A percentile compares a stretch with the other conserved stretches of the same genome.
phyloP scores from a whole-genome alignment of 169 alveolate genomes.

The Miamiensis avidus region DNA sequence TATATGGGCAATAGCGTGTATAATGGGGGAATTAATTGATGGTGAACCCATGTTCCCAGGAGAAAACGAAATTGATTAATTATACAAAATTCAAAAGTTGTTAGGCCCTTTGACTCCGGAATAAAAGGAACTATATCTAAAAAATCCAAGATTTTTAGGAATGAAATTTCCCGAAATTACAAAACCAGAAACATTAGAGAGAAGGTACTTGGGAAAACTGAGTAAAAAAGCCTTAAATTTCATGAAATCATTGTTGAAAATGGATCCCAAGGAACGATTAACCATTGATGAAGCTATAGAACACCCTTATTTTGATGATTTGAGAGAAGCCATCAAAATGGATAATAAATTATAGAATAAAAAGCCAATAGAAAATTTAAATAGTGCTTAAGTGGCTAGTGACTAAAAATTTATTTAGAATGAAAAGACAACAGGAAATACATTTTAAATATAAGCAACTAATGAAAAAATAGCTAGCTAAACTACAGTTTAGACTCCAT shows the following conservation, averaged over 20 bases:
- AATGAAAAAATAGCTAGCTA: too few species aligned
- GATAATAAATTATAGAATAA: too few species aligned
- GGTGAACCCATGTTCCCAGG: constrained; percentile 79
- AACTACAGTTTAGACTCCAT: too few species aligned
- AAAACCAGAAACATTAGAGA: constrained; percentile 78
- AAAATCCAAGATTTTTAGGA: constrained; percentile 79
- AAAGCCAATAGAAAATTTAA: neutral
- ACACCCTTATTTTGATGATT: constrained; percentile 73
- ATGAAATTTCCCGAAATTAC: constrained; percentile 74
- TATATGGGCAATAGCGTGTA: constrained; percentile 82
- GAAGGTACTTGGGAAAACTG: constrained; percentile 74
- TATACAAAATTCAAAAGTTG: constrained; percentile 58
- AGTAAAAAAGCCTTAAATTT: constrained; percentile 72
- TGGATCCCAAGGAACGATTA: constrained; percentile 82
- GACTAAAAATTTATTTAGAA: too few species aligned
- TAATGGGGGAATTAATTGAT: constrained; percentile 70
- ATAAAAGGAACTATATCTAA: constrained; percentile 65
- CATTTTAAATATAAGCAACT: too few species aligned
- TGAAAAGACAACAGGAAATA: too few species aligned
- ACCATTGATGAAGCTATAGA: constrained; percentile 64
- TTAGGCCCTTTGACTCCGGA: constrained; percentile 67
- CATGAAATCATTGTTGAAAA: constrained; percentile 72
- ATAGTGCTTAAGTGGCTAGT: too few species aligned
- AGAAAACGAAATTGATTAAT: constrained; percentile 77
- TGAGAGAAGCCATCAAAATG: neutral